These are phyloP conservation scores for Fusarium pseudograminearum DNA, from an alignment of 2,329 filamentous ascomycete species.

Conservation along the genomic window DNA sequence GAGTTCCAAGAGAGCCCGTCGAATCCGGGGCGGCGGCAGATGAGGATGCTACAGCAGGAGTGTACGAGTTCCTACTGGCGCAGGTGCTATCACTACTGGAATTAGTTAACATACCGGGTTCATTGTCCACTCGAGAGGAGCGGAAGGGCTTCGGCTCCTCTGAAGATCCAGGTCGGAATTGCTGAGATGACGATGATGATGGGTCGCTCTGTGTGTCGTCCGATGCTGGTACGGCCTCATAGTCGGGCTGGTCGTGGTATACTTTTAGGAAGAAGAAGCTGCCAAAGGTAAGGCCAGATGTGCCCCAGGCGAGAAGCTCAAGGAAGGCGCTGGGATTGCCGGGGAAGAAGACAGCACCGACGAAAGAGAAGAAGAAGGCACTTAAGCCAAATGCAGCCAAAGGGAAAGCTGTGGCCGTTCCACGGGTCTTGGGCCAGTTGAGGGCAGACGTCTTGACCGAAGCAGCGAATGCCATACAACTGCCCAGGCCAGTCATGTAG, in stretches of 20 bases:
- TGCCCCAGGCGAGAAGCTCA: conserved; percentile 82
- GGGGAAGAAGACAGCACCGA: conserved; percentile 82
- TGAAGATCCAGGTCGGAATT: conserved; percentile 57
- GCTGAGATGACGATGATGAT: conserved; percentile 49
- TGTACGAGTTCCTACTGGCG: conserved; percentile 45
- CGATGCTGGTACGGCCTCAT: conserved; percentile 65
- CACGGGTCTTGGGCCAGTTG: conserved; percentile 91
- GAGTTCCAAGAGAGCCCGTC: conserved; percentile 42
- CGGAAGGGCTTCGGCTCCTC: conserved; percentile 56
- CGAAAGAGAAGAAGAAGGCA: conserved; percentile 92
- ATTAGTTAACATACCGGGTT: conserved; percentile 73
- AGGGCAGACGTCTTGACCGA: conserved; percentile 87
- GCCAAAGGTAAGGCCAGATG: conserved; percentile 77
- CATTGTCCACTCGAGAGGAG: conserved; percentile 58
- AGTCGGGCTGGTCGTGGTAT: conserved; percentile 67
- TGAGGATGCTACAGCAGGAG: conserved; percentile 37
- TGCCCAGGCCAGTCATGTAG: conserved; percentile 87
- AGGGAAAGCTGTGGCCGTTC: conserved; percentile 94
- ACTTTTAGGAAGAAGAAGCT: conserved; percentile 89
- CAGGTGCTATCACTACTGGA: conserved; percentile 49
- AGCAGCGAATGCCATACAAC: conserved; percentile 90
- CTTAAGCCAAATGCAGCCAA: conserved; percentile 93
- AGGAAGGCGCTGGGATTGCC: conserved; percentile 87
- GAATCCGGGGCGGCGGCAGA: conserved; percentile 34
- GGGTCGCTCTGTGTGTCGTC: conserved; percentile 35